Percentiles rank a stretch among this genome's conserved stretches.
phyloP scores from a whole-genome alignment of 306 rosid genomes.

The Prunus mongolica region DNA sequence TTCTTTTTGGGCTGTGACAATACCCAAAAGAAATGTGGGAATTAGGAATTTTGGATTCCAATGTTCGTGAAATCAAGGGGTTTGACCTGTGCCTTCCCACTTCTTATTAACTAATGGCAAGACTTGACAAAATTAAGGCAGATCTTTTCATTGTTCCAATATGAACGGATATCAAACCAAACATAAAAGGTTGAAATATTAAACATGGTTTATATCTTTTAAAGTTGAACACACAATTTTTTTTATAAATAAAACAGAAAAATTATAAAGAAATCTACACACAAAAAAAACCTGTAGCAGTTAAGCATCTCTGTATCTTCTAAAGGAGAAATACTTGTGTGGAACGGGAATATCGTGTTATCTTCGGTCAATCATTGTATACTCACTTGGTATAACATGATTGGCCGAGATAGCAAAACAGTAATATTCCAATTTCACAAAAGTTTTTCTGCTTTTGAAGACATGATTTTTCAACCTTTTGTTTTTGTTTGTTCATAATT shows the following conservation, averaged over 20 bases:
- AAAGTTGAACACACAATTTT: not conserved
- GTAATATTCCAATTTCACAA: too few relatives aligned
- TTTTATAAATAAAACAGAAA: too few relatives aligned
- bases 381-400: too few relatives aligned
- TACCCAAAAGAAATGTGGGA: not conserved
- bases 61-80: conserved; percentile 23
- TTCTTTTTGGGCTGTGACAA: not conserved
- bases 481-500: not conserved
- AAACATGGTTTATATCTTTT: not conserved
- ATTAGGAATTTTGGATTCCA: conserved; percentile 16
- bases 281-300: too few relatives aligned
- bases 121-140: not conserved
- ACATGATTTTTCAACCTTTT: not conserved
- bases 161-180: conserved; percentile 1
- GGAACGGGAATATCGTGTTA: too few relatives aligned
- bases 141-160: not conserved
- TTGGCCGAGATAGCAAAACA: too few relatives aligned
- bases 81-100: conserved; percentile 9
- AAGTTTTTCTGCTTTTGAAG: not conserved
- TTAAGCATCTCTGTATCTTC: too few relatives aligned
- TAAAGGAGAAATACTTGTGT: too few relatives aligned
- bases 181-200: not conserved
- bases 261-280: too few relatives aligned
- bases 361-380: too few relatives aligned
- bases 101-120: not conserved